Evolutionary conservation across 768 basidiomycete species (phyloP).

Genomic region (Ramaria sp.): DNA sequence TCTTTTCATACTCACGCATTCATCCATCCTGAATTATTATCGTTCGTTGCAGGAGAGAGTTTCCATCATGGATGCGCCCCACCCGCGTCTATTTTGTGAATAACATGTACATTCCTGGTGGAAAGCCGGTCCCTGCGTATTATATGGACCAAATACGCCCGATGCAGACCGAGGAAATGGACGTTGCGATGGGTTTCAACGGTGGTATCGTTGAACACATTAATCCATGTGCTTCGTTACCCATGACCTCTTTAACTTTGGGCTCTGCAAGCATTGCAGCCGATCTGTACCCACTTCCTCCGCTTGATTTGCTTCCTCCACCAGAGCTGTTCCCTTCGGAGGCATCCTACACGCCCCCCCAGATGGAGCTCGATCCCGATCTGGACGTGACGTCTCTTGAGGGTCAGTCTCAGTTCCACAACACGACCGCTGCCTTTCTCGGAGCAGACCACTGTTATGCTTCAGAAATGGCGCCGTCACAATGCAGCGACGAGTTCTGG

Average conservation of each 20-base stretch:
- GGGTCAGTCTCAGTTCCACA: neutral
- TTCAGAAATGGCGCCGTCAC: neutral
- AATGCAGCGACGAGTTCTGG: neutral
- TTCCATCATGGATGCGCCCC: constrained; percentile 2
- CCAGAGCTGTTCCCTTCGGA: neutral
- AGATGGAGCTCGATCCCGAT: constrained; percentile 3
- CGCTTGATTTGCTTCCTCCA: neutral
- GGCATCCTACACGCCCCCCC: neutral
- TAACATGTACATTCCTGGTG: neutral
- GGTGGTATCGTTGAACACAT: neutral
- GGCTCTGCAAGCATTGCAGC: no score
- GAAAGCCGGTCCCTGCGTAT: neutral
- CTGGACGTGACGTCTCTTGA: neutral
- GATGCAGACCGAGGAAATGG: neutral
- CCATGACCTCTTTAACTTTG: no score
- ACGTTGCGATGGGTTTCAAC: neutral
- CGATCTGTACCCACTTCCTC: no score
- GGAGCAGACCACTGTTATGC: neutral
- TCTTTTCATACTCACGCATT: no score
- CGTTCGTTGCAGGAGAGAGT: neutral
- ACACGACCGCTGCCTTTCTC: neutral
- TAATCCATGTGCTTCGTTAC: no score
- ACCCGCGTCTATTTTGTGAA: neutral
- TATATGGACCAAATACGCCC: no score
- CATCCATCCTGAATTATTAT: neutral